A percentile compares a stretch with the other conserved stretches of the same genome.
Evolutionary conservation across 2,329 filamentous ascomycete species (phyloP).

Genomic region (Pestalotiopsis sp.): DNA sequence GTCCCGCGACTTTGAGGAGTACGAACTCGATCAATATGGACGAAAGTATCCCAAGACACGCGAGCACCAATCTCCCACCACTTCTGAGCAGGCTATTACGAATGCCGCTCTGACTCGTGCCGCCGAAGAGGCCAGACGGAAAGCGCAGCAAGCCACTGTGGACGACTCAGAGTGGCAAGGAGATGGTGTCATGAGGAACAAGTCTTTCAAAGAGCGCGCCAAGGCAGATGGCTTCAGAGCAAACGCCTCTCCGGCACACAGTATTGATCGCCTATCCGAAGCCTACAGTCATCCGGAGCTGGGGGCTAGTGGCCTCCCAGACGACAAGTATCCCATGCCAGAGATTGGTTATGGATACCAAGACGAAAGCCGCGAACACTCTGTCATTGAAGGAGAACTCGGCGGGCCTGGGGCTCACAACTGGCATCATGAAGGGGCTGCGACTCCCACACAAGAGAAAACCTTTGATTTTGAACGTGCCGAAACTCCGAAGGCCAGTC

Average conservation of each 20-base stretch:
- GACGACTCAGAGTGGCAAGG: conserved; percentile 43
- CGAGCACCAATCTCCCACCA: conserved; percentile 54
- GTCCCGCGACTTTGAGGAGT: conserved; percentile 54
- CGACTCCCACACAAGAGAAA: conserved; percentile 35
- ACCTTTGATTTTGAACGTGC: conserved; percentile 29
- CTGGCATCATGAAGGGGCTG: conserved; percentile 27
- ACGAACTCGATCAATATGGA: conserved; percentile 60
- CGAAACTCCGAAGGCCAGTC: conserved; percentile 29
- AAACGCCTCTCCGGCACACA: conserved; percentile 58
- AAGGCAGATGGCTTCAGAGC: conserved; percentile 54
- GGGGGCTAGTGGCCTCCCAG: conserved; percentile 70
- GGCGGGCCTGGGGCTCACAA: conserved; percentile 45
- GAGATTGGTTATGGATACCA: conserved; percentile 68
- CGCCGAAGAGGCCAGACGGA: conserved; percentile 52
- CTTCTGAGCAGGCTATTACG: conserved; percentile 59
- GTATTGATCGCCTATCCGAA: conserved; percentile 57
- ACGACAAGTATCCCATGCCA: conserved; percentile 70
- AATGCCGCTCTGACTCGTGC: conserved; percentile 53
- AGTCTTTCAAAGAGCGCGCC: conserved; percentile 68
- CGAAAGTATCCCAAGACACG: conserved; percentile 51
- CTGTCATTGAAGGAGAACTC: conserved; percentile 75
- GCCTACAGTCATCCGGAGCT: conserved; percentile 56
- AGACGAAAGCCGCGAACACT: conserved; percentile 67
- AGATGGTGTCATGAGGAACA: conserved; percentile 59
- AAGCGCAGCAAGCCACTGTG: conserved; percentile 41